Conservation (phyloP, 345 rosid species). For the Murraya paniculata region DNA sequence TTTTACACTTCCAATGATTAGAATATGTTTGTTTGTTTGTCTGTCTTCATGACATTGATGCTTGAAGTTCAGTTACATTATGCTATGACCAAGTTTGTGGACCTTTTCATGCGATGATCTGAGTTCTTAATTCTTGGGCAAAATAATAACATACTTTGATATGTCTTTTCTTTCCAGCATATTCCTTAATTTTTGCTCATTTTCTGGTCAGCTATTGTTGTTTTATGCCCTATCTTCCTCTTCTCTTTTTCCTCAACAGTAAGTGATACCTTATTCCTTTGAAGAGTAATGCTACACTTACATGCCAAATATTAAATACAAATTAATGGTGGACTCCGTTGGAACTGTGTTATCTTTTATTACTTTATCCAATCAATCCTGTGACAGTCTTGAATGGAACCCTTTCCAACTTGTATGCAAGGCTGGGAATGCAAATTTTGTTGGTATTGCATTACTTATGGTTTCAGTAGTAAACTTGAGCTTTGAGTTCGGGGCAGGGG, state of each 20-base stretch:
- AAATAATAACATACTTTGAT: background rate
- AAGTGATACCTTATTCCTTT: background rate
- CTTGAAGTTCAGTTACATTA: background rate
- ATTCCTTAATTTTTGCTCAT: background rate
- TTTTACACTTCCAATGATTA: background rate
- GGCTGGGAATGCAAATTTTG: background rate
- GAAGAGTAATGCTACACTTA: background rate
- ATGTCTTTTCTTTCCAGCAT: background rate
- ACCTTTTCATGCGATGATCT: background rate
- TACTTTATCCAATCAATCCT: background rate
- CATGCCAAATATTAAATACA: background rate
- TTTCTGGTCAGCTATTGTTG: background rate
- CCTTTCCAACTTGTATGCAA: background rate
- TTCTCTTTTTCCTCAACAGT: background rate
- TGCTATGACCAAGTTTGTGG: background rate
- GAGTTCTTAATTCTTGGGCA: background rate
- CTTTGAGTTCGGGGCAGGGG: no score
- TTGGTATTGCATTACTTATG: background rate
- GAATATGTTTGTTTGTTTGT: background rate
- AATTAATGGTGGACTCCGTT: background rate
- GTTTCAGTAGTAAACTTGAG: background rate
- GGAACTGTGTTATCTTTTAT: background rate
- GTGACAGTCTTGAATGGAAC: background rate
- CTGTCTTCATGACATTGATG: background rate
- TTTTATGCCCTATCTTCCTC: background rate